Evolutionary conservation across 768 basidiomycete genomes (phyloP), one percentile per base, ranked within the genome.

Genomic region (Rhizopogon vesiculosus): DNA sequence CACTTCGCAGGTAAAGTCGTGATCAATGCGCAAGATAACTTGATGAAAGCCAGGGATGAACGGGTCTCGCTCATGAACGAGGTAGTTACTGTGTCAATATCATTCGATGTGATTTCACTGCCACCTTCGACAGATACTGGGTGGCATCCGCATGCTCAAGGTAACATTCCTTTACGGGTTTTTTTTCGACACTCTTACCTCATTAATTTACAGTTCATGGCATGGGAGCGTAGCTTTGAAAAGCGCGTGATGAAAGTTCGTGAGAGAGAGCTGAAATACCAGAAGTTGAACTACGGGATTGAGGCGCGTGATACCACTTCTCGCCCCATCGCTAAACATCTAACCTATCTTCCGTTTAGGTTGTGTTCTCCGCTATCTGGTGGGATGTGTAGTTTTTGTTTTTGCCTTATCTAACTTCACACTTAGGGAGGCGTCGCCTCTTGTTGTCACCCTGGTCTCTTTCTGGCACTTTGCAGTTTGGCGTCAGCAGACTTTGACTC

Each of bases 21-120:
- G 25, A 82, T 91, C 12, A 71, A 72, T 12, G 87, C 89, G 1
- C 90, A 93, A 65, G 89, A 93, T 51, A 89, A 87, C 61, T 74
- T 94, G 16, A 93, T 95, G 93, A 94, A 93, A 71, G 82, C 91
- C 28, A 82, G 92, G 29, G 94, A 97, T 62, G 91, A 95, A 70
- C 82, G 94, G 42, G 91, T 94, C 22, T 78, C 89, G 3, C 72
- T 96, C 50, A 97, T 96, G 93, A 95, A 95, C 63, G 93, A 95
- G 71, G 76, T 78, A 42, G 29, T 69, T 61, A 22, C 31, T 38
- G 18, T 40, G 51, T 56, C 38, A 7, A 42, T 15, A 39, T 33
- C 25, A 7, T 1, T n/a, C 42, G 40, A 12, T 43, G 25, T 53
- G 42, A 35, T 31, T 33, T 33, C 29, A 44, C 15, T 19, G 5